phyloP scores from a whole-genome alignment of 139 green algal genomes.

The Parachlorella kessleri region DNA sequence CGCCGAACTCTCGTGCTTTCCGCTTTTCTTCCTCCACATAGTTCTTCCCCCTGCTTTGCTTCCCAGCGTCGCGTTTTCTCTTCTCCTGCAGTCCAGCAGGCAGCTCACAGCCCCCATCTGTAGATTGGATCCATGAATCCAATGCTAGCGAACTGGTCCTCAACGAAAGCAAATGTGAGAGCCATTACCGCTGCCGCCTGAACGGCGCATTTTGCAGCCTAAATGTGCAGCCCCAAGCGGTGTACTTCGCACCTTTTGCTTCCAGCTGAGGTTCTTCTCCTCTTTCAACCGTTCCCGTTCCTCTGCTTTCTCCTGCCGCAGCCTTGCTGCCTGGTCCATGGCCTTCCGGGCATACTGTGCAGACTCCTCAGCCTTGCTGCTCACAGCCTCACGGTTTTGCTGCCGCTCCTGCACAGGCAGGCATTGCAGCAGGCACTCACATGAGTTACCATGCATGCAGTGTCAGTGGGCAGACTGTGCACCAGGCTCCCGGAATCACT shows the following conservation, averaged over 20 bases:
- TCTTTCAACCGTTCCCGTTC: not conserved
- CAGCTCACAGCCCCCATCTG: too few species aligned
- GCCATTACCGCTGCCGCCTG: too few species aligned
- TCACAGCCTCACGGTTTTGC: not conserved
- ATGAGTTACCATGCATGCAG: too few species aligned
- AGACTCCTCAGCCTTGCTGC: not conserved
- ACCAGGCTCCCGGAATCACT: too few species aligned
- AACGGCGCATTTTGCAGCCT: too few species aligned
- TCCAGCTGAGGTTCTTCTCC: not conserved
- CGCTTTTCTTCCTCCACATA: conserved; percentile 78
- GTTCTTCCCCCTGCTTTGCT: conserved; percentile 45
- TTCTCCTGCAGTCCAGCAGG: too few species aligned
- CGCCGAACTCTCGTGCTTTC: conserved; percentile 49
- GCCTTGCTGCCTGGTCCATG: not conserved
- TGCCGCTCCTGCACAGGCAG: not conserved
- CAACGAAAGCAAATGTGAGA: too few species aligned
- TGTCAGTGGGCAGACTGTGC: too few species aligned
- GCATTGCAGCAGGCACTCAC: not conserved
- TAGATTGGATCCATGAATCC: too few species aligned
- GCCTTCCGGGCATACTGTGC: not conserved
- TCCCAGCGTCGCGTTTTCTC: conserved; percentile 56
- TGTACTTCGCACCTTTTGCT: not conserved
- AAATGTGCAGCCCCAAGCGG: too few species aligned
- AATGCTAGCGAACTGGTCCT: too few species aligned
- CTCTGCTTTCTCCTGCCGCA: not conserved